Percentiles rank a stretch among this genome's conserved stretches.
Conservation (phyloP, 768 basidiomycete genomes). For the Podaxis sp. region DNA sequence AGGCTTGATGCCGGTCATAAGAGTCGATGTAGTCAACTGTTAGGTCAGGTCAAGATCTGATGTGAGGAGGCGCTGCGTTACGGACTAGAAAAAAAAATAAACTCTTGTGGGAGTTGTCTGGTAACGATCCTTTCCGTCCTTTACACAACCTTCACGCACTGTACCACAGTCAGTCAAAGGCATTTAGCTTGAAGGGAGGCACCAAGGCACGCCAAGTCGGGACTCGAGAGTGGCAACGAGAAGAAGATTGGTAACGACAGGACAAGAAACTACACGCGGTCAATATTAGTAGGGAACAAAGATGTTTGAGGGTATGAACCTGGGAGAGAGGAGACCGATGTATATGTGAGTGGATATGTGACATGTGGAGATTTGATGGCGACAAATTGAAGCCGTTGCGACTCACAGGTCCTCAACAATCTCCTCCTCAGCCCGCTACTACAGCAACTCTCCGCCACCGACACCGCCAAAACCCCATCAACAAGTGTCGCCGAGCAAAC, state of each 20-base stretch:
- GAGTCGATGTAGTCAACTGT: neutral
- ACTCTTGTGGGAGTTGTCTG: neutral
- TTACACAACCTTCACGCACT: neutral
- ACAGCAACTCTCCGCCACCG: neutral
- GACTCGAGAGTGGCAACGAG: neutral
- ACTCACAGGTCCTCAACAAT: neutral
- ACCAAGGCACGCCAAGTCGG: neutral
- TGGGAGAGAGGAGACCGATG: neutral
- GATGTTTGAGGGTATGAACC: neutral
- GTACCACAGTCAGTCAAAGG: neutral
- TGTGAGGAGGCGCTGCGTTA: neutral
- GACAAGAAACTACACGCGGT: neutral
- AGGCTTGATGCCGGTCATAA: neutral
- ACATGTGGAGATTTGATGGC: slow-evolving; percentile 13
- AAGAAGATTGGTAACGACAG: neutral
- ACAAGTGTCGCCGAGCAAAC: neutral
- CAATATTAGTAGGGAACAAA: neutral
- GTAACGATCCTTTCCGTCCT: neutral
- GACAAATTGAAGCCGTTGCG: slow-evolving; percentile 3
- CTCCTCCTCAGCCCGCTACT: neutral
- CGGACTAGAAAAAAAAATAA: neutral
- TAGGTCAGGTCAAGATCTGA: neutral
- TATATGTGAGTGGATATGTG: slow-evolving; percentile 4
- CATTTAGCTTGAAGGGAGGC: neutral
- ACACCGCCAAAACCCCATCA: slow-evolving; percentile 1